Percentiles rank a stretch among this genome's conserved stretches.
Conservation (phyloP, 1,284 basidiomycete species). For the Boletellus deceptivus region DNA sequence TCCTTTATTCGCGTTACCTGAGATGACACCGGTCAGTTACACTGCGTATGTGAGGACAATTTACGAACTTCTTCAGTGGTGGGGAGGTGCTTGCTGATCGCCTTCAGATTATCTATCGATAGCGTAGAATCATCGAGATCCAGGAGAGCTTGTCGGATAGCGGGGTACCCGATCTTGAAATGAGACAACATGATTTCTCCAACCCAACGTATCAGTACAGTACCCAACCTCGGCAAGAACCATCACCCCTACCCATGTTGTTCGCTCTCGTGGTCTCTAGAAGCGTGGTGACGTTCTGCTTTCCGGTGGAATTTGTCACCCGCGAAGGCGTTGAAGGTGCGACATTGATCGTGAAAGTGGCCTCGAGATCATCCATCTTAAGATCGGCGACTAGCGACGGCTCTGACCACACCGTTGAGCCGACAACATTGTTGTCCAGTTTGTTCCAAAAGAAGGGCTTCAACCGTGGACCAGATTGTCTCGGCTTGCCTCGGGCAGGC, state of each 20-base stretch:
- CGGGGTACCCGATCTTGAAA: conserved; percentile 62
- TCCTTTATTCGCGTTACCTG: conserved; percentile 64
- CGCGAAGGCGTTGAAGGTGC: conserved; percentile 43
- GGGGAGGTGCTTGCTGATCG: conserved; percentile 72
- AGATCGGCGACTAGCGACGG: conserved; percentile 43
- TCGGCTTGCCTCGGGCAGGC: conserved; percentile 32
- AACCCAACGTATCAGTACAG: conserved; percentile 11
- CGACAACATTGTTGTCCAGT: conserved; percentile 44
- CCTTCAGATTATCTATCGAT: conserved; percentile 69
- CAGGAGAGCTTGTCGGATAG: conserved; percentile 68
- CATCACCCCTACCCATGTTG: conserved; percentile 60
- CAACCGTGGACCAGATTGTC: conserved; percentile 47
- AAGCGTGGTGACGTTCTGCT: conserved; percentile 64
- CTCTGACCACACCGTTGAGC: conserved; percentile 72
- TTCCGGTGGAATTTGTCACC: conserved; percentile 45
- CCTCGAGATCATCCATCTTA: conserved; percentile 69
- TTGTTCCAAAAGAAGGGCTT: conserved; percentile 94
- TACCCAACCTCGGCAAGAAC: neutral
- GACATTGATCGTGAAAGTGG: conserved; percentile 68
- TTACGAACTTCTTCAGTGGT: conserved; percentile 69
- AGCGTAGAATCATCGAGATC: conserved; percentile 67
- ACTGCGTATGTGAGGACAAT: neutral
- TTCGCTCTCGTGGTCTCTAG: conserved; percentile 83
- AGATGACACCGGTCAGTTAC: neutral
- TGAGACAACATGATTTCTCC: conserved; percentile 79